phyloP scores from a whole-genome alignment of 495 filamentous ascomycete genomes.

The Darksidea phi region DNA sequence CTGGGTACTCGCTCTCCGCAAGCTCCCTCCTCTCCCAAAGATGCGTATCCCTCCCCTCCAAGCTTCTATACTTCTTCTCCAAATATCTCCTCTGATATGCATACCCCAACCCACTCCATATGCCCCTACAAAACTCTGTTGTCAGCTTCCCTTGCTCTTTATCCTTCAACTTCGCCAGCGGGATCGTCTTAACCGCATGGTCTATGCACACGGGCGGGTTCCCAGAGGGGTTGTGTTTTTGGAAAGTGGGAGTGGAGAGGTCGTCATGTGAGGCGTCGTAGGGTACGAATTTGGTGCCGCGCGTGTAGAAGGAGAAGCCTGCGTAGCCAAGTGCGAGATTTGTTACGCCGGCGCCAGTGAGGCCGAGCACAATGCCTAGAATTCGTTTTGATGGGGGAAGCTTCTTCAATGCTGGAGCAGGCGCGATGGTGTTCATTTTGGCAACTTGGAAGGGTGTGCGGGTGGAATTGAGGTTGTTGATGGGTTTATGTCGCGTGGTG shows the following conservation, averaged over 20 bases:
- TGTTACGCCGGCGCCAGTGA: conserved; percentile 16
- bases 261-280: conserved; percentile 22
- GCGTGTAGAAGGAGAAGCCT: conserved; percentile 25
- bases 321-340: conserved; percentile 27
- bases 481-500: background rate
- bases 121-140: conserved; percentile 31
- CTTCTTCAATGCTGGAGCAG: conserved; percentile 12
- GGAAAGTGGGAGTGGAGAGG: conserved; percentile 14
- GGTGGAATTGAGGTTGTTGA: background rate
- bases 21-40: conserved; percentile 34
- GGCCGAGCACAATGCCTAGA: conserved; percentile 27
- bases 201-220: conserved; percentile 34
- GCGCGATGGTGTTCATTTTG: conserved; percentile 32
- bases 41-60: conserved; percentile 25
- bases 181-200: conserved; percentile 32
- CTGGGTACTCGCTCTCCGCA: conserved; percentile 22
- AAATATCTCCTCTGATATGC: conserved; percentile 33
- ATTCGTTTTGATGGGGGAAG: conserved; percentile 20
- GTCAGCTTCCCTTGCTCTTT: conserved; percentile 22
- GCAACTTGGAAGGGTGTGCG: background rate
- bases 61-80: conserved; percentile 28
- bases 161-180: conserved; percentile 30
- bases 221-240: conserved; percentile 24
- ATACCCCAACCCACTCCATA: conserved; percentile 36
- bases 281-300: conserved; percentile 26